phyloP scores from a whole-genome alignment of 140 eudicot species.

The Stevia rebaudiana region DNA sequence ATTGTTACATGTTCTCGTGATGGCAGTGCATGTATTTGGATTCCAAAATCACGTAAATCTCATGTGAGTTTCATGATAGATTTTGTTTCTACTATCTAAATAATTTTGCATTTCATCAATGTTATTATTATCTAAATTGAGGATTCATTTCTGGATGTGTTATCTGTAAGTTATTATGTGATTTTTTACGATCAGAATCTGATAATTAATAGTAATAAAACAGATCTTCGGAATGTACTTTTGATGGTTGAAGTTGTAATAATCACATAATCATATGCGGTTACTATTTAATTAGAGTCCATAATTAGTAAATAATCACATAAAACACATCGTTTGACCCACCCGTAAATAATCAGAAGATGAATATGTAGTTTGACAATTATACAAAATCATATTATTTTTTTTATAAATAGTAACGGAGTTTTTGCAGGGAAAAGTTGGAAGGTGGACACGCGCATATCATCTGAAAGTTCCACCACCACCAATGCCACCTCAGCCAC shows the following conservation, averaged over 20 bases:
- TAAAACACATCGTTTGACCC: no score
- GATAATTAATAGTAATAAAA: not conserved
- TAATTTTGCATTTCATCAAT: not conserved
- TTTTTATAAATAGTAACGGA: not conserved
- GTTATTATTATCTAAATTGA: not conserved
- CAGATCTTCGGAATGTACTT: not conserved
- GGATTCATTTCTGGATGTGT: not conserved
- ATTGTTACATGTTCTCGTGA: constrained; percentile 99
- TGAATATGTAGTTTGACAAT: not conserved
- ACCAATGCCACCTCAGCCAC: constrained; percentile 97
- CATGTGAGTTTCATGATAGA: constrained; percentile 49
- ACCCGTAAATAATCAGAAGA: not conserved
- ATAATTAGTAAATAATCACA: no score
- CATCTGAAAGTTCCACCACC: constrained; percentile 99
- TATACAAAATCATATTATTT: not conserved
- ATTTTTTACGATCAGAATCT: not conserved
- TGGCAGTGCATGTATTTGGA: constrained; percentile 98
- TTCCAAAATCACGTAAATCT: constrained; percentile 72
- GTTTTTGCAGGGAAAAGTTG: constrained; percentile 66
- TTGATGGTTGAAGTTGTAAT: not conserved
- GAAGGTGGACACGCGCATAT: constrained; percentile 85
- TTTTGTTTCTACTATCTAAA: not conserved
- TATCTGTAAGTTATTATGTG: not conserved
- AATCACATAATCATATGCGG: not conserved
- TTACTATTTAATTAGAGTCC: no score